Evolutionary conservation across 495 filamentous ascomycete species (phyloP).

Genomic region (Aspergillus nidulans): DNA sequence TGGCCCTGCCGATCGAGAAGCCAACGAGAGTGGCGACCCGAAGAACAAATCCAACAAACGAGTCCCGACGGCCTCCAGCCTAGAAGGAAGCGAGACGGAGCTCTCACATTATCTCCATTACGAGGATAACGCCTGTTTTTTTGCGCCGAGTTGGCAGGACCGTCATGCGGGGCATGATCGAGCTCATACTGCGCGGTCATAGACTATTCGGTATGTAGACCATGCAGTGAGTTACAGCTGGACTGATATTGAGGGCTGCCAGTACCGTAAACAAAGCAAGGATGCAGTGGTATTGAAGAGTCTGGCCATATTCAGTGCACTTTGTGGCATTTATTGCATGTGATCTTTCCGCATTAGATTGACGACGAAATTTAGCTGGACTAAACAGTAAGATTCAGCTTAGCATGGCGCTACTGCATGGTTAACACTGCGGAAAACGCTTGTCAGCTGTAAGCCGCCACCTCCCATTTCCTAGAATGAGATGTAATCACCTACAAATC

Average conservation of each 20-base stretch:
- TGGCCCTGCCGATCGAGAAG: neutral
- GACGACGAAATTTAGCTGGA: neutral
- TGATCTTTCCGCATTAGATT: too few species aligned
- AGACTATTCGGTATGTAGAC: neutral
- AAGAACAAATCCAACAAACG: neutral
- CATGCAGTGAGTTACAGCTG: neutral
- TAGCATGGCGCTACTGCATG: conserved; percentile 2
- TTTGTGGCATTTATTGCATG: too few species aligned
- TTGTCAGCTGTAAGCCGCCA: too few species aligned
- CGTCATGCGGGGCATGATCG: neutral
- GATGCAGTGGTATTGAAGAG: neutral
- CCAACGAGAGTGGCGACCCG: neutral
- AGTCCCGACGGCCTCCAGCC: neutral
- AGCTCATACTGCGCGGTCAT: neutral
- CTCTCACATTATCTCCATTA: conserved; percentile 35
- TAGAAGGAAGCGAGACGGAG: neutral
- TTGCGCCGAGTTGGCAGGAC: conserved; percentile 34
- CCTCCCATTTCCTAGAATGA: too few species aligned
- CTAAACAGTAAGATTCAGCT: neutral
- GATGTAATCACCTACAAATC: too few species aligned
- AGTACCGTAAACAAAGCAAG: neutral
- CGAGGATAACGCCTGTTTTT: conserved; percentile 41
- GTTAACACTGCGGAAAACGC: too few species aligned
- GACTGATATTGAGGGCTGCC: neutral
- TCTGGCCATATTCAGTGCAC: neutral